A percentile compares a stretch with the other conserved stretches of the same genome.
phyloP scores from a whole-genome alignment of 2,329 filamentous ascomycete genomes.

The Pseudocercospora fijiensis region DNA sequence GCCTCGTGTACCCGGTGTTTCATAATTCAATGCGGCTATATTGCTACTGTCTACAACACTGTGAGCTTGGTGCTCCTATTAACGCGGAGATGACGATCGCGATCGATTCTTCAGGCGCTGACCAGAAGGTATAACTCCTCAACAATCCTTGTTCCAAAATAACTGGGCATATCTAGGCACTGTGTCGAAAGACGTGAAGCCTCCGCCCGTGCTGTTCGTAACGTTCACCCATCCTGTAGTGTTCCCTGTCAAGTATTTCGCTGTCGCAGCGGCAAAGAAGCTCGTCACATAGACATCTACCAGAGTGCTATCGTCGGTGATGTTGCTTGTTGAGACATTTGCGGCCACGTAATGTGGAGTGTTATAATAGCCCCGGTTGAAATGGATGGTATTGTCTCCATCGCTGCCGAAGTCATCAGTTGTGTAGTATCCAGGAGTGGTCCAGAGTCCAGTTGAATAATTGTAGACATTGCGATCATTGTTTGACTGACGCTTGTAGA shows the following conservation, averaged over 20 bases:
- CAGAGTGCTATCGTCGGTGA: conserved; percentile 23
- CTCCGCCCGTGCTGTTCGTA: conserved; percentile 24
- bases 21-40: no score
- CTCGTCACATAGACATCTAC: conserved; percentile 27
- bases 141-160: conserved; percentile 26
- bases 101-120: neutral
- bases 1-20: no score
- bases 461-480: conserved; percentile 16
- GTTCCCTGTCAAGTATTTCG: conserved; percentile 25
- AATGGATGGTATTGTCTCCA: conserved; percentile 58
- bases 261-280: conserved; percentile 22
- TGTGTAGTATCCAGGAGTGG: conserved; percentile 54
- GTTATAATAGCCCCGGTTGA: conserved; percentile 22
- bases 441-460: conserved; percentile 20
- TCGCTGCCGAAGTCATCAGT: conserved; percentile 58
- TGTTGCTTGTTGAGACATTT: conserved; percentile 23
- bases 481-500: conserved; percentile 23
- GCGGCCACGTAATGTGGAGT: conserved; percentile 23
- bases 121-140: neutral
- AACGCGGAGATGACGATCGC: neutral
- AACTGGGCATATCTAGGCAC: conserved; percentile 22
- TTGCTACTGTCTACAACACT: neutral
- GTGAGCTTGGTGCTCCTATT: neutral
- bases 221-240: conserved; percentile 24
- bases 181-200: conserved; percentile 22